A percentile compares a stretch with the other conserved stretches of the same genome.
Evolutionary conservation across 768 basidiomycete species (phyloP).

Genomic region (Leucocoprinus leucothites): DNA sequence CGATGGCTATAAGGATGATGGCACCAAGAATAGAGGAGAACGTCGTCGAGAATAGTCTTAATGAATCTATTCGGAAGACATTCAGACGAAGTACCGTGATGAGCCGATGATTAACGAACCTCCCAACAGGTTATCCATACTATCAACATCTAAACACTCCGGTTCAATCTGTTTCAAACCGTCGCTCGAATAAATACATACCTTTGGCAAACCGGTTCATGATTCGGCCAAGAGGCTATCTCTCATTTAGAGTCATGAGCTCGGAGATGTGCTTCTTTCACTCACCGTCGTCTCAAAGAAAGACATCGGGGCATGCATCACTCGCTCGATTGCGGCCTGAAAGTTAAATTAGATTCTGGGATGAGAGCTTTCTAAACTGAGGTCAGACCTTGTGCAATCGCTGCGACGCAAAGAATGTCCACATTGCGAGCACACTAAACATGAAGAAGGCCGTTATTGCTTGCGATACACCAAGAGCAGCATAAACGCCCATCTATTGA

Average conservation of each 20-base stretch:
- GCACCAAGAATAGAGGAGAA: slow-evolving; percentile 67
- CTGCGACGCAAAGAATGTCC: slow-evolving; percentile 79
- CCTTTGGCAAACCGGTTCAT: slow-evolving; percentile 90
- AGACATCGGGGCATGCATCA: slow-evolving; percentile 84
- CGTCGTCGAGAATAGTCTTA: slow-evolving; percentile 71
- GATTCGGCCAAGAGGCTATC: slow-evolving; percentile 76
- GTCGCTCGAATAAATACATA: slow-evolving; percentile 15
- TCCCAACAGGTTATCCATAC: slow-evolving; percentile 71
- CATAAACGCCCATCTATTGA: slow-evolving; percentile 78
- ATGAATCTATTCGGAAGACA: slow-evolving; percentile 43
- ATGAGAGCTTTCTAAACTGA: not conserved
- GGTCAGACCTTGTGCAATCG: slow-evolving; percentile 52
- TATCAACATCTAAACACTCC: slow-evolving; percentile 59
- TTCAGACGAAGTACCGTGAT: not conserved
- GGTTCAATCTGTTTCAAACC: slow-evolving; percentile 2
- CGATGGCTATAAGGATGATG: slow-evolving; percentile 71
- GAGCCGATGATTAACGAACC: slow-evolving; percentile 26
- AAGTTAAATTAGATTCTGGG: not conserved
- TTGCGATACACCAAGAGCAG: slow-evolving; percentile 65
- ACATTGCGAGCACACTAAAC: slow-evolving; percentile 58
- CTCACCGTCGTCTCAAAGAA: slow-evolving; percentile 85
- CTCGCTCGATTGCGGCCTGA: slow-evolving; percentile 58
- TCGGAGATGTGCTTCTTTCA: not conserved
- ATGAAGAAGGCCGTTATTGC: slow-evolving; percentile 67
- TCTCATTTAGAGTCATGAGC: slow-evolving; percentile 10